phyloP scores from a whole-genome alignment of 352 stramenopile species.

The Globisporangium splendens region DNA sequence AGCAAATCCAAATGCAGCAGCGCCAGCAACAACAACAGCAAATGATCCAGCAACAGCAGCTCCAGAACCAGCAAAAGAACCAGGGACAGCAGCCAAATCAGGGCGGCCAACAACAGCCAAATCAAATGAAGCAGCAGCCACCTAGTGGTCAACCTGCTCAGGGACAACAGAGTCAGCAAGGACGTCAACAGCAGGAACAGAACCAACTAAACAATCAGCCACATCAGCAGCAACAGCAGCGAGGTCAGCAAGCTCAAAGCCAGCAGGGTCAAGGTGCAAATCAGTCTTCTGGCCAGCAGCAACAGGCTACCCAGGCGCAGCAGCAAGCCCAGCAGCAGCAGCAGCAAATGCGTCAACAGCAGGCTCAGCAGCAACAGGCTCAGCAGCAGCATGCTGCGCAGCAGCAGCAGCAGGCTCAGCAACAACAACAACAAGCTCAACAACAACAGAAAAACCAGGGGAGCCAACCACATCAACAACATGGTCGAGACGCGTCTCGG shows the following conservation, averaged over 20 bases:
- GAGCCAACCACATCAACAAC: constrained; percentile 12
- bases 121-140: constrained; percentile 21
- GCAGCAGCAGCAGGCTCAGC: constrained; percentile 6
- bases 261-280: constrained; percentile 9
- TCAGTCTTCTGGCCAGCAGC: constrained; percentile 14
- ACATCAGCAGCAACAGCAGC: constrained; percentile 17
- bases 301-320: constrained; percentile 18
- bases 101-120: constrained; percentile 14
- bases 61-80: constrained; percentile 27
- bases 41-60: constrained; percentile 14
- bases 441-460: constrained; percentile 14
- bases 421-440: constrained; percentile 15
- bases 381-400: no score
- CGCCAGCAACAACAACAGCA: constrained; percentile 26
- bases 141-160: constrained; percentile 23
- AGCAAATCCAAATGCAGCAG: constrained; percentile 45
- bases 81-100: constrained; percentile 43
- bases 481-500: not conserved
- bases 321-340: constrained; percentile 5
- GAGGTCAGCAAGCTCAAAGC: constrained; percentile 18
- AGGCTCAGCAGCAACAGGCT: constrained; percentile 23
- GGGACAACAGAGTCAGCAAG: constrained; percentile 25
- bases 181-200: constrained; percentile 10
- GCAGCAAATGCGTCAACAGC: constrained; percentile 11
- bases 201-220: constrained; percentile 15